phyloP scores from a whole-genome alignment of 345 rosid species.

The Litchi chinensis region DNA sequence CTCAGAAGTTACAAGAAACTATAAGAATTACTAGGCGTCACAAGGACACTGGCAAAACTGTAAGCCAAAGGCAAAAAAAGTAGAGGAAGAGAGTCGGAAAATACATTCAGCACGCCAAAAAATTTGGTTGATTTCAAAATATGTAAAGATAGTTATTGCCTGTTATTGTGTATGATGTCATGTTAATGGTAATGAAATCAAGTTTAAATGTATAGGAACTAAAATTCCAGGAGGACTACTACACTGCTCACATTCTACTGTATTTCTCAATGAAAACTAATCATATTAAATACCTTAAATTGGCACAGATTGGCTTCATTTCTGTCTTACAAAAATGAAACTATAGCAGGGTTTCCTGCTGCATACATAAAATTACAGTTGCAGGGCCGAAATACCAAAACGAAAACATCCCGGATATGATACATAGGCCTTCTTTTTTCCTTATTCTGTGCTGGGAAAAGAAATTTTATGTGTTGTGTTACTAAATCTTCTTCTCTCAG shows the following conservation, averaged over 20 bases:
- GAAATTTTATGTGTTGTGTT: not conserved
- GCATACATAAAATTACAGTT: not conserved
- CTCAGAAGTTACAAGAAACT: no score
- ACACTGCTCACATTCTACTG: not conserved
- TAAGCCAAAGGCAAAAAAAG: no score
- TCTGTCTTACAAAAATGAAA: not conserved
- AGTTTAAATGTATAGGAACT: no score
- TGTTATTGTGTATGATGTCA: no score
- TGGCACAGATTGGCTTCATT: not conserved
- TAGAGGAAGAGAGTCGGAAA: no score
- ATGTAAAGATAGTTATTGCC: no score
- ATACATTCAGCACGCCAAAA: no score
- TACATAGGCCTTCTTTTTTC: not conserved
- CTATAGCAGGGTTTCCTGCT: not conserved
- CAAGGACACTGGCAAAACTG: no score
- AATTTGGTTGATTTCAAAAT: no score
- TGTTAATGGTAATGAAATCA: no score
- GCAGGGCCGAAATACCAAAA: not conserved
- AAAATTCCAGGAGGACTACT: no score
- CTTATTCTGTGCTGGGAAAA: not conserved
- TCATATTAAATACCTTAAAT: not conserved
- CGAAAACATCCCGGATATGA: not conserved
- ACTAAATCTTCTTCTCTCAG: not conserved
- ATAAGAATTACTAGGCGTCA: no score
- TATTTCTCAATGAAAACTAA: not conserved